phyloP scores from a whole-genome alignment of 495 filamentous ascomycete genomes.

The Xylaria palmicola region DNA sequence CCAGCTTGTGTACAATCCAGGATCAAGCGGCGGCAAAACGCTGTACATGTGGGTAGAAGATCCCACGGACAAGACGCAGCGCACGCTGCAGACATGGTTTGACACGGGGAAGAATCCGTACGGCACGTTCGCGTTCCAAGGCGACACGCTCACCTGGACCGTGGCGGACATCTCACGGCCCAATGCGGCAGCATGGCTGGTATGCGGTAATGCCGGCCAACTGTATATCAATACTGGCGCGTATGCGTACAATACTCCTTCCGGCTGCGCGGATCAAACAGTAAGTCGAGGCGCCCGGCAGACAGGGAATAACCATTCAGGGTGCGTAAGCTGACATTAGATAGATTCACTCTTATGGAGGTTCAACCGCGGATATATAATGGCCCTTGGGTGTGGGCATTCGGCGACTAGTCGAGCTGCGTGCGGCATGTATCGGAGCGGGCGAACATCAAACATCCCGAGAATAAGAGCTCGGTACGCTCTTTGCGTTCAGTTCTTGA shows the following conservation, averaged over 20 bases:
- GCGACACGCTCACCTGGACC: slow-evolving; percentile 57
- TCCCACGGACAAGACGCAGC: slow-evolving; percentile 46
- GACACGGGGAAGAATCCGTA: slow-evolving; percentile 52
- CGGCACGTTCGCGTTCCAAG: slow-evolving; percentile 57
- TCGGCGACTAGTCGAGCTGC: background rate
- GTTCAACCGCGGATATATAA: slow-evolving; percentile 9
- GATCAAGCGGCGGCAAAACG: slow-evolving; percentile 30
- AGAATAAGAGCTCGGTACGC: background rate
- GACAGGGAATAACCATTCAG: background rate
- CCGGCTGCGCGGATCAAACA: slow-evolving; percentile 60
- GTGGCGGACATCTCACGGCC: slow-evolving; percentile 47
- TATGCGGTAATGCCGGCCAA: slow-evolving; percentile 4
- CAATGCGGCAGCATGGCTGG: slow-evolving; percentile 54
- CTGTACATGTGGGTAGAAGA: slow-evolving; percentile 49
- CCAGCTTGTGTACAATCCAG: slow-evolving; percentile 55
- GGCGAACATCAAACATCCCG: background rate
- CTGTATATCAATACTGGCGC: slow-evolving; percentile 60
- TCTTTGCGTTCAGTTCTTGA: too few species aligned
- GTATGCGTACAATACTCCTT: slow-evolving; percentile 58
- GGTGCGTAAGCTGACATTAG: background rate
- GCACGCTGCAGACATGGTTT: slow-evolving; percentile 51
- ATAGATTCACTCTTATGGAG: slow-evolving; percentile 14
- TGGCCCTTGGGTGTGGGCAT: background rate
- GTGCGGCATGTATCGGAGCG: background rate
- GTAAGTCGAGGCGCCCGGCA: slow-evolving; percentile 29